Conservation (phyloP, 2,329 filamentous ascomycete genomes). For the Diaporthe ampelina region DNA sequence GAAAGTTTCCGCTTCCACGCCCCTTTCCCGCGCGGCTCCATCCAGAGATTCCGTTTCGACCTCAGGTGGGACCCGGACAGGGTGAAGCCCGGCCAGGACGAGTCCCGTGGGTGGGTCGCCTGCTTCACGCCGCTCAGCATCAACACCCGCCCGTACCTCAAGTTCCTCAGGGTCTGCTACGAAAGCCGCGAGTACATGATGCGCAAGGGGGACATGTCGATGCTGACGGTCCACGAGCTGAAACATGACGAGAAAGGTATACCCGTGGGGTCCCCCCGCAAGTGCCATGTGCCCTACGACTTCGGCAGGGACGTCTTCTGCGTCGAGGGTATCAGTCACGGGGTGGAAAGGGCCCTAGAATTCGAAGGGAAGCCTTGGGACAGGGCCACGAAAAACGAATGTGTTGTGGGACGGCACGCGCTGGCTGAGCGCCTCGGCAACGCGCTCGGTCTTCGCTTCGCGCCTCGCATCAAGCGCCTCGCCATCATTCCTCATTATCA, state of each 20-base stretch:
- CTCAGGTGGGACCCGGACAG: background rate
- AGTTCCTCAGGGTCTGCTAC: background rate
- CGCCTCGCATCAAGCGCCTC: background rate
- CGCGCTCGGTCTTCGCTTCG: background rate
- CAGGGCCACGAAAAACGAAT: no score
- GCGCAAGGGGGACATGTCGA: background rate
- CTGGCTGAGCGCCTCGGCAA: background rate
- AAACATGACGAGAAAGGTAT: accelerated
- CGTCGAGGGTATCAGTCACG: background rate
- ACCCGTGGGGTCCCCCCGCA: background rate
- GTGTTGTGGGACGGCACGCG: no score
- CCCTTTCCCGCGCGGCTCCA: no score
- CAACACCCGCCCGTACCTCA: background rate
- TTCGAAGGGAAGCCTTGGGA: no score
- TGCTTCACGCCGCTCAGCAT: background rate
- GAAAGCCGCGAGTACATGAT: background rate
- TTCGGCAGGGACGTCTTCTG: background rate
- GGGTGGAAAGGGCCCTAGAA: background rate
- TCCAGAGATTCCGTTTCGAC: conserved; percentile 3
- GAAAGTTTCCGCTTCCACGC: no score
- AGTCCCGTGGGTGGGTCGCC: background rate
- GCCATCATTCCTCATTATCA: background rate
- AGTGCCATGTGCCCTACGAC: background rate
- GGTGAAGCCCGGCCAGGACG: background rate
- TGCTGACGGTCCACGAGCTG: background rate